Conservation (phyloP, 441 rosid genomes). For the Pelargonium cotyledonis region DNA sequence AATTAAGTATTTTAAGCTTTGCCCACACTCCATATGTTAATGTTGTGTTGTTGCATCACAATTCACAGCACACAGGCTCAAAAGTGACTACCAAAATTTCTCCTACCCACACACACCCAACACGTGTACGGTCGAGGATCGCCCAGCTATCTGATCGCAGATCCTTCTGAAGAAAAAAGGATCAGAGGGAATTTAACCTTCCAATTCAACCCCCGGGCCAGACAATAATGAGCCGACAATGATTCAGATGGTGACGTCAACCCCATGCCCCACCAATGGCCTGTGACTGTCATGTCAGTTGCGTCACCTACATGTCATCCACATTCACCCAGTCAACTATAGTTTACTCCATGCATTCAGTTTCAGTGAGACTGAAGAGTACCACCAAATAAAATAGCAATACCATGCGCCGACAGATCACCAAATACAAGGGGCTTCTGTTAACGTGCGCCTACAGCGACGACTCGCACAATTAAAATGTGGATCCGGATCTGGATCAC, state of each 20-base stretch:
- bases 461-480: not conserved
- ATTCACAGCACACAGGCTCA: not conserved
- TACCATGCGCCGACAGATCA: conserved; percentile 22
- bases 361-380: no score
- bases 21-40: not conserved
- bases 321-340: not conserved
- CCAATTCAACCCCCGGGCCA: no score
- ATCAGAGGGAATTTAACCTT: not conserved
- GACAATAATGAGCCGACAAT: not conserved
- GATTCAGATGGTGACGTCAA: not conserved
- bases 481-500: conserved; percentile 1
- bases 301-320: not conserved
- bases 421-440: not conserved
- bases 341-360: no score
- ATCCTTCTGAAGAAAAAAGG: not conserved
- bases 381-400: no score
- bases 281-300: not conserved
- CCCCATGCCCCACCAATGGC: not conserved
- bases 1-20: not conserved
- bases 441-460: conserved; percentile 12
- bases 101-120: not conserved
- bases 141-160: not conserved
- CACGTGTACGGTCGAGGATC: not conserved
- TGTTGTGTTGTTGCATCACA: not conserved
- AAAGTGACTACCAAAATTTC: not conserved